Evolutionary conservation across 768 basidiomycete genomes (phyloP).

Genomic region (Tylopilus rubrobrunneus): DNA sequence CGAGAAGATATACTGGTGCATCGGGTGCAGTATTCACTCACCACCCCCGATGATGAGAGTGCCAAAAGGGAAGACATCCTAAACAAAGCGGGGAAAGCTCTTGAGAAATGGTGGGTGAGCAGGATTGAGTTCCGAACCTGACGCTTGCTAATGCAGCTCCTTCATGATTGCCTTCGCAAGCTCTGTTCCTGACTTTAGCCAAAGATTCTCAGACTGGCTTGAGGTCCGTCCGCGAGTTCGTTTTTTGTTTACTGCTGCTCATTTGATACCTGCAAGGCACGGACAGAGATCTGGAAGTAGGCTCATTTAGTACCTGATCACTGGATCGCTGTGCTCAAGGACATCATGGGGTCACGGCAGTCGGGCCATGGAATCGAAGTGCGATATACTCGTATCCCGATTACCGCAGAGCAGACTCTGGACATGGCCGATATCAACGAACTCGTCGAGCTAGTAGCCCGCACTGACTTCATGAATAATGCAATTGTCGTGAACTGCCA

Average conservation of each 20-base stretch:
- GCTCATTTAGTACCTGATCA: slow-evolving; percentile 24
- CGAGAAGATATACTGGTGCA: slow-evolving; percentile 84
- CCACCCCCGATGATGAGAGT: slow-evolving; percentile 65
- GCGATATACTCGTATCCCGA: slow-evolving; percentile 80
- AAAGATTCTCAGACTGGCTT: slow-evolving; percentile 84
- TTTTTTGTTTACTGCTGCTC: neutral
- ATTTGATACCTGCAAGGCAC: slow-evolving; percentile 38
- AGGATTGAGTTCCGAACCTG: neutral
- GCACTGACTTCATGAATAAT: slow-evolving; percentile 61
- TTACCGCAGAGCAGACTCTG: slow-evolving; percentile 84
- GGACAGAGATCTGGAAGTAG: slow-evolving; percentile 93
- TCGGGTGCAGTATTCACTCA: slow-evolving; percentile 82
- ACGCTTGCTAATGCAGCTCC: slow-evolving; percentile 53
- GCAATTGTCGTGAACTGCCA: slow-evolving; percentile 96
- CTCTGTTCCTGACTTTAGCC: slow-evolving; percentile 56
- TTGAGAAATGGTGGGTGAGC: slow-evolving; percentile 82
- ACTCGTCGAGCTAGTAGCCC: slow-evolving; percentile 73
- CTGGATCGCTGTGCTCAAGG: slow-evolving; percentile 68
- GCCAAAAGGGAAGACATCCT: slow-evolving; percentile 49
- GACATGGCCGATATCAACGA: slow-evolving; percentile 73
- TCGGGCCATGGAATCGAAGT: slow-evolving; percentile 53
- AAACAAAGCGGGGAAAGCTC: slow-evolving; percentile 63
- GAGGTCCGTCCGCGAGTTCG: slow-evolving; percentile 43
- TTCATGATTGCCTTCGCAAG: slow-evolving; percentile 93
- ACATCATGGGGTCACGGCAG: slow-evolving; percentile 71